These are phyloP conservation scores for Monosporascus sp. DNA, from an alignment of 2,329 filamentous ascomycete species.

Conservation along the genomic window DNA sequence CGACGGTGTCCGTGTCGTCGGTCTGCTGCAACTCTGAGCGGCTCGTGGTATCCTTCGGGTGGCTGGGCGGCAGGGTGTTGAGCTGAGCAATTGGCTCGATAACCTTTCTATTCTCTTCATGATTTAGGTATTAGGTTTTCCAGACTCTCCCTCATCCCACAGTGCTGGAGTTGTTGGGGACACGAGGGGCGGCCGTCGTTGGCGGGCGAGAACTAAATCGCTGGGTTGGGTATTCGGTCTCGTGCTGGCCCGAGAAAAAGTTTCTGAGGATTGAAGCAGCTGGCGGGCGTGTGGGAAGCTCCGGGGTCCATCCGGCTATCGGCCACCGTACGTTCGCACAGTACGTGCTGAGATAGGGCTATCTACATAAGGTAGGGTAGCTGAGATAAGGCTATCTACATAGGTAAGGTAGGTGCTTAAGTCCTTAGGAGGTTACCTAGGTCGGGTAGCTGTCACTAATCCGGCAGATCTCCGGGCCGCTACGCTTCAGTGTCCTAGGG, in stretches of 20 bases:
- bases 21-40: constrained; percentile 2
- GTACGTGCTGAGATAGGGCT: no score
- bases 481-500: no score
- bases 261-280: constrained; percentile 21
- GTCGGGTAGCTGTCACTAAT: no score
- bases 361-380: no score
- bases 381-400: no score
- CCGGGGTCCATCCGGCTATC: neutral
- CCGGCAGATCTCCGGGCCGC: no score
- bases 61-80: constrained; percentile 37
- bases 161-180: constrained; percentile 14
- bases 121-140: constrained; percentile 9
- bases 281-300: constrained; percentile 7
- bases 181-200: constrained; percentile 13
- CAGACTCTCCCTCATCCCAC: constrained; percentile 19
- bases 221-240: constrained; percentile 17
- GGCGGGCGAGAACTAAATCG: constrained; percentile 10
- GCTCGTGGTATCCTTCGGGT: constrained; percentile 27
- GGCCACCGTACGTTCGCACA: no score
- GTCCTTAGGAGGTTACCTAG: no score
- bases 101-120: constrained; percentile 62
- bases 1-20: constrained; percentile 12
- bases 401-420: no score
- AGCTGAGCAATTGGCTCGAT: constrained; percentile 53
- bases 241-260: constrained; percentile 25